Percentiles rank a stretch among this genome's conserved stretches.
These are phyloP conservation scores for Thermoascus crustaceus DNA, from an alignment of 2,329 filamentous ascomycete genomes.

Conservation along the genomic window DNA sequence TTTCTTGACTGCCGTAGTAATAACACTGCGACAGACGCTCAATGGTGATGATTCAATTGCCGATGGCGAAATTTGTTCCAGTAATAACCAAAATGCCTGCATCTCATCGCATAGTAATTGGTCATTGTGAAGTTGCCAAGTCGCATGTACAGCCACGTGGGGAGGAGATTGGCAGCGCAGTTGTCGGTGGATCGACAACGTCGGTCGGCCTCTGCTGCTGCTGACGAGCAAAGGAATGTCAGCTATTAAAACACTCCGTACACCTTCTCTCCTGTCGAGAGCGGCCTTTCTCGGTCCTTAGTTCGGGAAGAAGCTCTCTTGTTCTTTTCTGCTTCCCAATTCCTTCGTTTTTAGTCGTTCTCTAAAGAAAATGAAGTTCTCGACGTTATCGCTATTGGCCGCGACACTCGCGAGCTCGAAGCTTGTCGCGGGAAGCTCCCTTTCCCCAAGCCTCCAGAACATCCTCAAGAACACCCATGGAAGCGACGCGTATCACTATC, in stretches of 20 bases:
- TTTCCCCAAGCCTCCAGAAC: conserved; percentile 45
- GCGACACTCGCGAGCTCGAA: conserved; percentile 13
- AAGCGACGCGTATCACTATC: conserved; percentile 49
- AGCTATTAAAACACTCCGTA: neutral
- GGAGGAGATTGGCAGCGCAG: conserved; percentile 10
- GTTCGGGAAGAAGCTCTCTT: neutral
- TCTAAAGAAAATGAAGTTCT: too few relatives aligned
- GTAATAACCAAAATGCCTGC: too few relatives aligned
- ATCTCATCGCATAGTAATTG: conserved; percentile 8
- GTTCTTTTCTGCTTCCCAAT: neutral
- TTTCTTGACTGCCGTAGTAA: too few relatives aligned
- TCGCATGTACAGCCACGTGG: conserved; percentile 11
- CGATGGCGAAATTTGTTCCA: too few relatives aligned
- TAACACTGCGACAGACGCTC: too few relatives aligned
- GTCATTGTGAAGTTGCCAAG: conserved; percentile 1
- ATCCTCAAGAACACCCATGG: conserved; percentile 49
- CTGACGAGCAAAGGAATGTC: neutral
- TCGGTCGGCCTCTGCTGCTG: neutral
- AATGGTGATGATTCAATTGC: too few relatives aligned
- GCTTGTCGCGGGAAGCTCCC: conserved; percentile 13
- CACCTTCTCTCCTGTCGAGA: neutral
- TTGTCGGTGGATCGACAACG: neutral
- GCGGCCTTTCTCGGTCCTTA: neutral
- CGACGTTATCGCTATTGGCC: neutral
- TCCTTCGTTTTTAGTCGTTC: too few relatives aligned